Conservation (phyloP, 2,329 filamentous ascomycete species). For the Neobulgaria alba region DNA sequence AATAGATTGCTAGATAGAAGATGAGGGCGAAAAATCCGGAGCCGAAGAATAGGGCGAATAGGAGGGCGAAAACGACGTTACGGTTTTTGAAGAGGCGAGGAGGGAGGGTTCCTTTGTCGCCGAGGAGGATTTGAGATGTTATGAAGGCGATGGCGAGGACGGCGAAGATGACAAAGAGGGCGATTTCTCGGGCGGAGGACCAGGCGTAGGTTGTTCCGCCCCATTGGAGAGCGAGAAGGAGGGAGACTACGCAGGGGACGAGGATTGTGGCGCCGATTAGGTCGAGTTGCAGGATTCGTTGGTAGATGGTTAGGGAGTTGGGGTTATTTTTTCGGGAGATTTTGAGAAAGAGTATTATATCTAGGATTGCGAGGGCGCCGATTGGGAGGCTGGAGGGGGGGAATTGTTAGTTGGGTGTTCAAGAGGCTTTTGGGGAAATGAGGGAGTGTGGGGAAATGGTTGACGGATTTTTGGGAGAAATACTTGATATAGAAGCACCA, state of each 20-base stretch:
- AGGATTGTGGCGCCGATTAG: conserved; percentile 26
- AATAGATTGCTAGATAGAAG: conserved; percentile 38
- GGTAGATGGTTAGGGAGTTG: background rate
- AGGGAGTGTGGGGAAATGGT: background rate
- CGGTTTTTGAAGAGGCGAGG: conserved; percentile 29
- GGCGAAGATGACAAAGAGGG: conserved; percentile 21
- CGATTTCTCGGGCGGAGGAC: conserved; percentile 27
- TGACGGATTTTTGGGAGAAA: no score
- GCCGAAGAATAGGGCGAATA: conserved; percentile 26
- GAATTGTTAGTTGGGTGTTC: background rate
- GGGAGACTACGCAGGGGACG: conserved; percentile 21
- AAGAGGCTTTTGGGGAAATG: background rate
- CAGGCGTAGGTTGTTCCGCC: conserved; percentile 21
- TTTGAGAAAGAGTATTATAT: conserved; percentile 37
- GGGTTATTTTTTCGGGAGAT: conserved; percentile 24
- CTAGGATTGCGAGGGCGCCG: conserved; percentile 31
- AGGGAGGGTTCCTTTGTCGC: conserved; percentile 32
- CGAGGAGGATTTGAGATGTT: conserved; percentile 28
- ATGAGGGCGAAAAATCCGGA: conserved; percentile 28
- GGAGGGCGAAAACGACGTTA: conserved; percentile 24
- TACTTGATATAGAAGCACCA: conserved; percentile 32
- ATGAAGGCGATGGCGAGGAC: conserved; percentile 23
- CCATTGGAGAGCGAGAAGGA: conserved; percentile 25
- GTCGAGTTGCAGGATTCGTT: conserved; percentile 21
- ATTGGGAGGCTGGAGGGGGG: conserved; percentile 40